phyloP scores from a whole-genome alignment of 306 rosid species.

The Prosopis cineraria region DNA sequence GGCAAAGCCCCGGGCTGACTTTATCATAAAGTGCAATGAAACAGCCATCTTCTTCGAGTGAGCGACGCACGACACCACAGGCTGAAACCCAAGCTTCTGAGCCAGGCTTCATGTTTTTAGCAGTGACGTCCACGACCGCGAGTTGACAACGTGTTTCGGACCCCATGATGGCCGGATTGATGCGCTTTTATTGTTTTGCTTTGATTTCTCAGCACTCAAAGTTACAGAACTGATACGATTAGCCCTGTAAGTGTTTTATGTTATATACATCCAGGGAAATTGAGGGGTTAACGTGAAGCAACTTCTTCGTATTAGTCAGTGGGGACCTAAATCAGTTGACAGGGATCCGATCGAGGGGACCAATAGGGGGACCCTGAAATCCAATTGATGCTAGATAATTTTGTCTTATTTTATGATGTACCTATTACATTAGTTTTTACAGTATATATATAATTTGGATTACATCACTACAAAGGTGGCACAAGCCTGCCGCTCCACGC shows the following conservation, averaged over 20 bases:
- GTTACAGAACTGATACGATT: neutral
- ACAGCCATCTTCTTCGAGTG: slow-evolving; percentile 42
- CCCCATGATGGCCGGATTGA: slow-evolving; percentile 26
- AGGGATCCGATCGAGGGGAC: neutral
- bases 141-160: slow-evolving; percentile 33
- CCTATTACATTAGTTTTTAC: too few species aligned
- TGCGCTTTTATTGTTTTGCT: neutral
- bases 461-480: too few species aligned
- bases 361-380: neutral
- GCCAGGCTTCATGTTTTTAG: slow-evolving; percentile 41
- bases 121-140: slow-evolving; percentile 32
- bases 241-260: neutral
- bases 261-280: neutral
- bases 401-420: neutral
- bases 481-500: too few species aligned
- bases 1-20: slow-evolving; percentile 28
- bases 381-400: neutral
- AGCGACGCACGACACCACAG: slow-evolving; percentile 28
- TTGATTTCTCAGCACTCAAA: neutral
- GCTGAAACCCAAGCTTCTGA: slow-evolving; percentile 42
- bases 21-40: slow-evolving; percentile 39
- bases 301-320: neutral
- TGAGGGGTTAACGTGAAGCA: neutral
- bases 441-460: too few species aligned
- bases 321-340: neutral